A percentile compares a stretch with the other conserved stretches of the same genome.
phyloP scores from a whole-genome alignment of 352 stramenopile species.

The Phytophthora tubulina region DNA sequence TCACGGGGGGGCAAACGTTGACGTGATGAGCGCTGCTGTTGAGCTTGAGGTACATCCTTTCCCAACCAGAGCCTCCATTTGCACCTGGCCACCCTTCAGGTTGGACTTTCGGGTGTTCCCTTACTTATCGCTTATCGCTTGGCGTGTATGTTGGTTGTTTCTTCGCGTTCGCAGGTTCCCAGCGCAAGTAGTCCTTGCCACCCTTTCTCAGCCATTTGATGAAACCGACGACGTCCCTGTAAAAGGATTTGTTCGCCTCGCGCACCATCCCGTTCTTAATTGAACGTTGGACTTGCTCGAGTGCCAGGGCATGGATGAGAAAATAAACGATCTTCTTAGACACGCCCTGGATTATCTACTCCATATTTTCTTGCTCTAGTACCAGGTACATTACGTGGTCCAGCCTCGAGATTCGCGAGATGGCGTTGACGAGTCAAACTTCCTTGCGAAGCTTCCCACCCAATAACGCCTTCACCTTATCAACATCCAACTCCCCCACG shows the following conservation, averaged over 20 bases:
- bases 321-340: conserved; percentile 14
- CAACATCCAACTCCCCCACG: conserved; percentile 18
- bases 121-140: neutral
- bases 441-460: conserved; percentile 1
- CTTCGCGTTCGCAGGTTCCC: neutral
- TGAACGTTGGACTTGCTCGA: neutral
- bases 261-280: conserved; percentile 6
- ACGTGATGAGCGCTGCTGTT: neutral
- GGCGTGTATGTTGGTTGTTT: too few relatives aligned
- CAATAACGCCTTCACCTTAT: conserved; percentile 15
- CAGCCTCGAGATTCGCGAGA: conserved; percentile 21
- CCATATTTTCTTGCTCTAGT: conserved; percentile 5
- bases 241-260: conserved; percentile 11
- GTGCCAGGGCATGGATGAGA: conserved; percentile 6
- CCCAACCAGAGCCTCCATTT: too few relatives aligned
- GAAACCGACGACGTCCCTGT: conserved; percentile 14
- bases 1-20: conserved; percentile 10
- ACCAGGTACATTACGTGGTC: conserved; percentile 13
- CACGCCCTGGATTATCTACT: conserved; percentile 13
- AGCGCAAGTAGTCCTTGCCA: conserved; percentile 18
- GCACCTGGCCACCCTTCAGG: neutral
- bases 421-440: neutral
- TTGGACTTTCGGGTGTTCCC: neutral
- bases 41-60: conserved; percentile 8
- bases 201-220: conserved; percentile 12